Conservation (phyloP, 2,329 filamentous ascomycete species). For the Biscogniauxia mediterranea region DNA sequence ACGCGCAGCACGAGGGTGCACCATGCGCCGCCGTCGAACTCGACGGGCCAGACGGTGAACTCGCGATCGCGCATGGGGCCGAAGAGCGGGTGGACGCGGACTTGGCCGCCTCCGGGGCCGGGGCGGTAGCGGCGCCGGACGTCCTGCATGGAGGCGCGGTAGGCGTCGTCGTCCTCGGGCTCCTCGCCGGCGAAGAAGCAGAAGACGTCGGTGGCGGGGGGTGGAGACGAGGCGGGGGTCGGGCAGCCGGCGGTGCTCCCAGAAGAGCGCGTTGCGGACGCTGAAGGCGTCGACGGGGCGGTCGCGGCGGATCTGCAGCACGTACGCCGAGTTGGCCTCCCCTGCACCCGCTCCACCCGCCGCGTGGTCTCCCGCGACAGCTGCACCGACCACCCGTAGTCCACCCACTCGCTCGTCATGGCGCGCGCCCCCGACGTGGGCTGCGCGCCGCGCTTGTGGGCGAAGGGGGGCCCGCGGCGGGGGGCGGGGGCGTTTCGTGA, state of each 20-base stretch:
- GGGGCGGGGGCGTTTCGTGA: too few species aligned
- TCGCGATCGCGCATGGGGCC: slow-evolving; percentile 18
- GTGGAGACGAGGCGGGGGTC: slow-evolving; percentile 19
- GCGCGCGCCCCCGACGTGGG: too few species aligned
- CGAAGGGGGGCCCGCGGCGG: too few species aligned
- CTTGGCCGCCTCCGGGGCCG: too few species aligned
- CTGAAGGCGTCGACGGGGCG: slow-evolving; percentile 14
- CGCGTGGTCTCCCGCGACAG: slow-evolving; percentile 15
- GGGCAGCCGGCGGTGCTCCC: slow-evolving; percentile 24
- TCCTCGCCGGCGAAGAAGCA: slow-evolving; percentile 23
- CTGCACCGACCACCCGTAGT: slow-evolving; percentile 25
- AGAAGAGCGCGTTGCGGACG: slow-evolving; percentile 25
- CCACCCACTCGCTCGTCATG: slow-evolving; percentile 5
- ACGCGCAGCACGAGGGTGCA: slow-evolving; percentile 21
- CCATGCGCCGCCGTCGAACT: slow-evolving; percentile 15
- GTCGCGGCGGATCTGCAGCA: slow-evolving; percentile 19
- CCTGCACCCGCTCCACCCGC: slow-evolving; percentile 5
- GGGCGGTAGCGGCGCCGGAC: too few species aligned
- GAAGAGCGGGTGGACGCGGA: slow-evolving; percentile 23
- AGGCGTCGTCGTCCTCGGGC: background rate
- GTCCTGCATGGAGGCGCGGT: too few species aligned
- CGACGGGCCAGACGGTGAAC: slow-evolving; percentile 23
- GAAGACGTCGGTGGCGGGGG: slow-evolving; percentile 20
- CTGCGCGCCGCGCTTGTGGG: too few species aligned
- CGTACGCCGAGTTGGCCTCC: slow-evolving; percentile 20